Evolutionary conservation across 2,329 filamentous ascomycete species (phyloP), one percentile per base, ranked within the genome.

Genomic region (Bipolaris oryzae): DNA sequence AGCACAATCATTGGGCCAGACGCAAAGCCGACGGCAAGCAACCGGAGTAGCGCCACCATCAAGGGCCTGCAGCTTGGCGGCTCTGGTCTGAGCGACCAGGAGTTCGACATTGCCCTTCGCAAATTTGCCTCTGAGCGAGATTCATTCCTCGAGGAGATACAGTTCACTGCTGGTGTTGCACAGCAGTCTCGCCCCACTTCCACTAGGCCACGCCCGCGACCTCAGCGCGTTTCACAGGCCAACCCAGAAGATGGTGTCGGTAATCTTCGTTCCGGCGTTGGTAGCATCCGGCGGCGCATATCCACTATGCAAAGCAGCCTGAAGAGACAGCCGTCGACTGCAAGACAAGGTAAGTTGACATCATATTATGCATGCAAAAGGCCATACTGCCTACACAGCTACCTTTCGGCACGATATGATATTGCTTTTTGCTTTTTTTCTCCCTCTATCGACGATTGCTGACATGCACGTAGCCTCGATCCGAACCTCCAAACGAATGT

Each of bases 81-180:
- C 18, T 74, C 76, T 4, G 77, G 74, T 13, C 76, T 86, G 28
- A 85, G 79, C 55, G 92, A 96, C 72, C 92, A 91, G 70, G 95
- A 98, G 76, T 99, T 99, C 70, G 95, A 98, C 74, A 88, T 90
- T 71, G 94, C 95, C 23, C 82, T 99, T 65, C 81, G 92, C 70
- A 98, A 97, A 78, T 99, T 99, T 75, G 92, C 95, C 43, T 89
- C 89, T n/a, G 94, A 98, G 79, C 85, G 95, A 63, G 95, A 99
- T 69, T 89, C 89, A 58, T 99, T 99, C 70, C 81, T 98, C 50
- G 91, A 96, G 62, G 95, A 99, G 74, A 84, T 98, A 51, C 92
- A 89, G 64, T 92, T 98, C 74, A 91, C 86, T 64, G 92, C 93
- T 20, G 92, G 93, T 37, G 83, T 90, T 21, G 90, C 65, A 80